Evolutionary conservation across 768 basidiomycete species (phyloP).

Genomic region (Mycena crocata): DNA sequence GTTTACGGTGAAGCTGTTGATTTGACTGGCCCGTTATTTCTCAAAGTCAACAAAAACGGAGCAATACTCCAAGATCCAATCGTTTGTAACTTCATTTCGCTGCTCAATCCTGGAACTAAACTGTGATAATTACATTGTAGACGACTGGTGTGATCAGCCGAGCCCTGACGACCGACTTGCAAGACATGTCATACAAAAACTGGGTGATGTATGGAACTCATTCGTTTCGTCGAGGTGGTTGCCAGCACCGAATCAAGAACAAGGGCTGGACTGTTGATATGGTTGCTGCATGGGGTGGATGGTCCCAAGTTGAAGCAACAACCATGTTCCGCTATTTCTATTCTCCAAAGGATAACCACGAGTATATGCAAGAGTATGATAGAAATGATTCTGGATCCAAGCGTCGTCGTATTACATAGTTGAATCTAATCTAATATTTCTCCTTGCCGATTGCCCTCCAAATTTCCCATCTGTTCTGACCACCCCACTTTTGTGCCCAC

Average conservation of each 20-base stretch:
- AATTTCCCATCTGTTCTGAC: background rate
- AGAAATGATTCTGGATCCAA: background rate
- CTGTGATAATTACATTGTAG: background rate
- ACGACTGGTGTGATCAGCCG: conserved; percentile 20
- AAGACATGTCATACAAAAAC: conserved; percentile 22
- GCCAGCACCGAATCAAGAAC: conserved; percentile 30
- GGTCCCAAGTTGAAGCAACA: conserved; percentile 35
- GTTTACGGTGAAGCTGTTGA: conserved; percentile 15
- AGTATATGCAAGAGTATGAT: conserved; percentile 1
- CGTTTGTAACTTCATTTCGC: background rate
- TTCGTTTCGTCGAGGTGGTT: conserved; percentile 34
- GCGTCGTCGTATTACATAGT: background rate
- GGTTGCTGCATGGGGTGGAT: conserved; percentile 37
- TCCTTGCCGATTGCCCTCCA: background rate
- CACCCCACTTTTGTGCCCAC: background rate
- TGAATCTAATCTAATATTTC: background rate
- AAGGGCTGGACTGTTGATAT: conserved; percentile 23
- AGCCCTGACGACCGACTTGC: conserved; percentile 28
- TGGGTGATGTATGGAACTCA: conserved; percentile 36
- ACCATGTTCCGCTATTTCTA: conserved; percentile 17
- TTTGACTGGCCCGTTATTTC: conserved; percentile 26
- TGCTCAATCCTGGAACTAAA: no score
- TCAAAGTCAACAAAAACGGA: conserved; percentile 1
- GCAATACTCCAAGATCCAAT: conserved; percentile 4
- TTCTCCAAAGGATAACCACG: conserved; percentile 7